These are phyloP conservation scores for Sabuloglossum arenarium DNA, from an alignment of 495 filamentous ascomycete genomes.

Conservation along the genomic window DNA sequence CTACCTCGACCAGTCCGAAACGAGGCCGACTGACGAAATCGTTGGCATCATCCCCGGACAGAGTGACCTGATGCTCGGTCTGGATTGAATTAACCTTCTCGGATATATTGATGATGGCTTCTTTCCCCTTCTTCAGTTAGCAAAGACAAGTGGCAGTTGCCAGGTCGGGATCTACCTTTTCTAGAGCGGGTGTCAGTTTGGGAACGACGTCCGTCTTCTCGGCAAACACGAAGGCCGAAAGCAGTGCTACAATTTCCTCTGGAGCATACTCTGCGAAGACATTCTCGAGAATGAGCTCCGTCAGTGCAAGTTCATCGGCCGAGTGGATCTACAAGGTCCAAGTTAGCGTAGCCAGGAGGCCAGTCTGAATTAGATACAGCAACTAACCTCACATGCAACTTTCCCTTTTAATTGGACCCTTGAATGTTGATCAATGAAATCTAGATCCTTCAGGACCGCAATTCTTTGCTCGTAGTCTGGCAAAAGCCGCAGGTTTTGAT, in stretches of 20 bases:
- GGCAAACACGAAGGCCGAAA: constrained; percentile 95
- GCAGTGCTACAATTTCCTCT: constrained; percentile 85
- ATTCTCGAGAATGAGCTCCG: constrained; percentile 89
- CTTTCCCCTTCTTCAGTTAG: constrained; percentile 31
- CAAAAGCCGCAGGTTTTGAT: constrained; percentile 91
- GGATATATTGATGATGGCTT: constrained; percentile 68
- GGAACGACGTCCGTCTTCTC: constrained; percentile 80
- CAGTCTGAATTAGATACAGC: neutral
- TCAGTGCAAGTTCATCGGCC: constrained; percentile 90
- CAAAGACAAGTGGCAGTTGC: neutral
- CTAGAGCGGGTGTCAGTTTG: constrained; percentile 62
- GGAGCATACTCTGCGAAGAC: constrained; percentile 88
- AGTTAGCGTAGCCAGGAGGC: neutral
- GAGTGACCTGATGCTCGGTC: constrained; percentile 71
- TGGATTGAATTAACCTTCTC: constrained; percentile 82
- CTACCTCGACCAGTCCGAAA: constrained; percentile 90
- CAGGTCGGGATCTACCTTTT: constrained; percentile 23
- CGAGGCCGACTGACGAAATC: constrained; percentile 74
- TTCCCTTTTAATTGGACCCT: constrained; percentile 92
- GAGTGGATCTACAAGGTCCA: constrained; percentile 48
- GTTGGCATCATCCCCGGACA: constrained; percentile 70
- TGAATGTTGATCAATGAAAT: constrained; percentile 65
- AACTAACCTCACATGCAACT: constrained; percentile 68
- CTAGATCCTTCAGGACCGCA: constrained; percentile 70
- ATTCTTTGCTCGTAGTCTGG: constrained; percentile 96